phyloP scores from a whole-genome alignment of 352 stramenopile genomes.

The Phytopythium montanum region DNA sequence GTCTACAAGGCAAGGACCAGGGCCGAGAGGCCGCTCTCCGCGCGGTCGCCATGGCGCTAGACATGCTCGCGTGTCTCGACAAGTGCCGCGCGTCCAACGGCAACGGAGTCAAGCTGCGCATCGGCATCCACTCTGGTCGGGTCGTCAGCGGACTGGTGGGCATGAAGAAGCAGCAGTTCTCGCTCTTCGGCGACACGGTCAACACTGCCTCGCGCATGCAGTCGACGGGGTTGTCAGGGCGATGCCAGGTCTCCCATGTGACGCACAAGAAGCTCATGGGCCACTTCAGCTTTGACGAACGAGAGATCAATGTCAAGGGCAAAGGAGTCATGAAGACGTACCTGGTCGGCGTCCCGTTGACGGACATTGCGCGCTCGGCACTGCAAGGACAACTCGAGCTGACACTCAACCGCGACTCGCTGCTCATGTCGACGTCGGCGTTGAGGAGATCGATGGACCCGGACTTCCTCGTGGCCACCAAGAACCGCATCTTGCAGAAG shows the following conservation, averaged over 20 bases:
- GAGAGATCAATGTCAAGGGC: constrained; percentile 82
- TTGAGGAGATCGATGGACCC: constrained; percentile 42
- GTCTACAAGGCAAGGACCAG: constrained; percentile 78
- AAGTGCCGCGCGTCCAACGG: constrained; percentile 73
- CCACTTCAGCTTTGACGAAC: constrained; percentile 75
- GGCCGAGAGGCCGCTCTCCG: constrained; percentile 70
- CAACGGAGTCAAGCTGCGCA: constrained; percentile 85
- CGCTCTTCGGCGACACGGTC: constrained; percentile 92
- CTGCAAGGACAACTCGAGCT: constrained; percentile 62
- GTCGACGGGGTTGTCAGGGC: constrained; percentile 73
- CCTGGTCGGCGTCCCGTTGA: constrained; percentile 69
- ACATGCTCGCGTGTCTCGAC: constrained; percentile 70
- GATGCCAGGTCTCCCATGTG: constrained; percentile 78
- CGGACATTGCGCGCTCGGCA: constrained; percentile 52
- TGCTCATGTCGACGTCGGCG: constrained; percentile 38
- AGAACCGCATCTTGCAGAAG: constrained; percentile 45
- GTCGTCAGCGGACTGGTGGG: constrained; percentile 88
- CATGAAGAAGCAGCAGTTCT: constrained; percentile 92
- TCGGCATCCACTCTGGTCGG: constrained; percentile 89
- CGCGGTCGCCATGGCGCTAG: constrained; percentile 68
- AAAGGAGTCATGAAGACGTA: constrained; percentile 87
- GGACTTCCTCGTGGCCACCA: constrained; percentile 47
- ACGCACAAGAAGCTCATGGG: constrained; percentile 80
- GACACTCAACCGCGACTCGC: constrained; percentile 63
- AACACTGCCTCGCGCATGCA: constrained; percentile 91